Conservation (phyloP, 495 filamentous ascomycete genomes). For the Bacidia rubella region DNA sequence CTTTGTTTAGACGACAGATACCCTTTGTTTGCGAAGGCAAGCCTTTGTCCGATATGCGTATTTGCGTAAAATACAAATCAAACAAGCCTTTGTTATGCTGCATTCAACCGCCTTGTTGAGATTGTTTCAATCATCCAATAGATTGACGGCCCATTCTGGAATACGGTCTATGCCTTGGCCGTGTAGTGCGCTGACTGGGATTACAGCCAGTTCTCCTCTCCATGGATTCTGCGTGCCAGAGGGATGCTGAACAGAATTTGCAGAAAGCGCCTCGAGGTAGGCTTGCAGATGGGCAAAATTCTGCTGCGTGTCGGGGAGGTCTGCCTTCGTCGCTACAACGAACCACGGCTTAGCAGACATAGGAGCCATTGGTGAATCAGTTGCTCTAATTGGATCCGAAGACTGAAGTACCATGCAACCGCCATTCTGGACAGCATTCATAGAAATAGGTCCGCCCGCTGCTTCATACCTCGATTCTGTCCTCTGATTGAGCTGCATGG, state of each 20-base stretch:
- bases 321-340: conserved; percentile 90
- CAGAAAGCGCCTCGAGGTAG: conserved; percentile 50
- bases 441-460: conserved; percentile 1
- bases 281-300: conserved; percentile 56
- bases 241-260: conserved; percentile 50
- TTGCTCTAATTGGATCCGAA: conserved; percentile 11
- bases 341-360: conserved; percentile 91
- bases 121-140: conserved; percentile 39
- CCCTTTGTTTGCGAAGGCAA: too few species aligned
- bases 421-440: conserved; percentile 8
- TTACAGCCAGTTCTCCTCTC: conserved; percentile 48
- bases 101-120: background rate
- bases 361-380: conserved; percentile 32
- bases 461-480: conserved; percentile 21
- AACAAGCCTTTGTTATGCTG: background rate
- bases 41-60: too few species aligned
- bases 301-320: conserved; percentile 61
- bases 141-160: conserved; percentile 58
- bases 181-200: conserved; percentile 81
- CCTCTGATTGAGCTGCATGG: conserved; percentile 43
- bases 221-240: conserved; percentile 53
- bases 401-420: conserved; percentile 25
- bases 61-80: too few species aligned
- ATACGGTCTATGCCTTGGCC: conserved; percentile 72
- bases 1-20: too few species aligned